phyloP scores from a whole-genome alignment of 2,329 filamentous ascomycete species.

The Curvularia sp. region DNA sequence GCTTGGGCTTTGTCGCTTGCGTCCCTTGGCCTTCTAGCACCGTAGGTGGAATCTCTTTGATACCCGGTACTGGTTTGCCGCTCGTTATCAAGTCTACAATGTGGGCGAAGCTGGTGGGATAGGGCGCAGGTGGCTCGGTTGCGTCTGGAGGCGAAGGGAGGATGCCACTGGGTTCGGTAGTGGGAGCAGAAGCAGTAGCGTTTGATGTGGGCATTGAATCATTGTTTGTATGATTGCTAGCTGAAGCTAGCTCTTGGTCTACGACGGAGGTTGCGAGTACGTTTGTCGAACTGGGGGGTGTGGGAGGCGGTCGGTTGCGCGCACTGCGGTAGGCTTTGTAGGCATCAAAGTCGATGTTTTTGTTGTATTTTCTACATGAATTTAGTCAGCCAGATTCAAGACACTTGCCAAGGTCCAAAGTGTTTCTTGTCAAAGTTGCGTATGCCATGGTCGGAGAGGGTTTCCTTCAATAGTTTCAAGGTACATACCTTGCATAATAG shows the following conservation, averaged over 20 bases:
- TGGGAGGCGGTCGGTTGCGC: conserved; percentile 30
- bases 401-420: too few relatives aligned
- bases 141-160: conserved; percentile 33
- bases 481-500: conserved; percentile 63
- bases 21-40: conserved; percentile 74
- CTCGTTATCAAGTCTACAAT: conserved; percentile 85
- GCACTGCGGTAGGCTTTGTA: conserved; percentile 70
- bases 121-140: conserved; percentile 64
- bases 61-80: conserved; percentile 83
- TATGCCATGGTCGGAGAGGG: not conserved
- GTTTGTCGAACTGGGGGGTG: conserved; percentile 29
- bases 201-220: conserved; percentile 6
- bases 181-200: not conserved
- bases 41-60: conserved; percentile 83
- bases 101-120: conserved; percentile 82
- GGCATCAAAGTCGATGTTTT: conserved; percentile 66
- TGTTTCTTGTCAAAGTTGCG: not conserved
- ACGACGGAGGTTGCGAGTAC: conserved; percentile 17
- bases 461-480: not conserved
- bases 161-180: conserved; percentile 27
- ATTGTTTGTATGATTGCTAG: not conserved
- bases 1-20: conserved; percentile 58
- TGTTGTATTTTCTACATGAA: conserved; percentile 50
- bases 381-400: not conserved
- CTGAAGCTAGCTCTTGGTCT: conserved; percentile 8